Base-by-base conservation (phyloP, 192 early-diverging fungal genomes). In the Chytriomyces sp. region DNA sequence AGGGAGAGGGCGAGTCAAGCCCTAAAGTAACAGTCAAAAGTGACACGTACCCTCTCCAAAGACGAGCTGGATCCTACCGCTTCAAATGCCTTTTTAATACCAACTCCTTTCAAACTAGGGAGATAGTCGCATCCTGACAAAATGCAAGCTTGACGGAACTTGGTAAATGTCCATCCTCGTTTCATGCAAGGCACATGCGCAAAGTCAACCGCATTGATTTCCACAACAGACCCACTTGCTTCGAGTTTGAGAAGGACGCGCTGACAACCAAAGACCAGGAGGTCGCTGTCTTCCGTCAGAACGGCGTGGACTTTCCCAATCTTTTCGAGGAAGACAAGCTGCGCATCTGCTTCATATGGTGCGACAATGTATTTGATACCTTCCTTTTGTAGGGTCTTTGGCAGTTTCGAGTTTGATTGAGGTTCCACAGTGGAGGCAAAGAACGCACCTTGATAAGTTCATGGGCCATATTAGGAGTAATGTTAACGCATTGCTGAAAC, bases 41-140 rank as follows among this genome's bases (percentile, higher is more conserved):
- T 25, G 58, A 52, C 19, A 73, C 30, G 19, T 39, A 76, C 74
- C 22, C 64, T 58, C 28, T 76, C 78, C 0, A 72, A 71, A 37
- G 44, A 66, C 31, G 52, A 53, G 34, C 34, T 70, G 53, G 66
- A 5, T 25, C 17, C 34, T 38, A 61, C 5, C 19, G 64, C 52
- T 14, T 56, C 54, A 64, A 73, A 67, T 0, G 96, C 95, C 40
- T 81, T 93, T 72, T 91, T 93, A 25, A 99, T 75, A 0, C 96
- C 98, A 40, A 99, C 86, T 2, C 95, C 92, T 2, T 89, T 85
- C 8, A 94, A 79, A 0, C 91, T 93, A 0, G 90, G 86, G 19
- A 95, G 75, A 70, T 99, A 99, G 68, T 99, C 98, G 75, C 98
- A 99, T n/a, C 98, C 98, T 0, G 92, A 89, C n/a, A 99, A 60